Base-by-base conservation (phyloP, 2,329 filamentous ascomycete genomes). In the Paecilomyces sp. region DNA sequence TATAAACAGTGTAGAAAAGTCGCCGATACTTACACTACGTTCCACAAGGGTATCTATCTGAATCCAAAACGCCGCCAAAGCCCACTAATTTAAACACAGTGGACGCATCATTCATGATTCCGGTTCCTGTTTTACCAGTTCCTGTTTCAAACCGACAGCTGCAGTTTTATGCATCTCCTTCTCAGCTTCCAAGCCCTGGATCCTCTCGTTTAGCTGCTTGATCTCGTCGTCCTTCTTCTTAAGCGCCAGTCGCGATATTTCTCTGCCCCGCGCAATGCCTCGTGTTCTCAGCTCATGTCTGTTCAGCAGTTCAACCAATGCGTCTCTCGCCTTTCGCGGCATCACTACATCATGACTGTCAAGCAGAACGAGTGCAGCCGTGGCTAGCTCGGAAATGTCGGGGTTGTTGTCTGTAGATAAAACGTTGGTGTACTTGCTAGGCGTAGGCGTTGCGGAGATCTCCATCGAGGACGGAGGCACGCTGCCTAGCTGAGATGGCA, bases 151-250 rank as follows among this genome's bases (percentile, higher is more conserved):
- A 58, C 73, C 71, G 59, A 69, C 68, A 57, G 80, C 76, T 13
- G 80, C 69, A 30, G 73, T 76, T 61, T 76, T 79, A 67, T 83
- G 80, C 59, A 82, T 78, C 67, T 85, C 81, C 51, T 77, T 71
- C 68, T 86, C 82, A 13, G 79, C 79, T 68, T 86, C 82, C 36
- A 88, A 70, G 12, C 74, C 76, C 4, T 72, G 74, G 80, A 95
- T 78, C 65, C 88, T 77, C 69, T 89, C 77, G 77, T 87, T 82
- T 75, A 96, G 75, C 72, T 89, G 79, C 72, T 81, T 74, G 71
- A 88, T 78, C 76, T 86, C 76, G 70, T 84, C 74, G 77, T 93
- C 87, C 63, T 86, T 87, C 3, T 80, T 79, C 68, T 84, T 86
- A 34, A 90, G 68, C 3, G 82, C 83, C 8, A 83, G 72, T n/a